Evolutionary conservation across 2,329 filamentous ascomycete genomes (phyloP).

Genomic region (Aureobasidium sp.): DNA sequence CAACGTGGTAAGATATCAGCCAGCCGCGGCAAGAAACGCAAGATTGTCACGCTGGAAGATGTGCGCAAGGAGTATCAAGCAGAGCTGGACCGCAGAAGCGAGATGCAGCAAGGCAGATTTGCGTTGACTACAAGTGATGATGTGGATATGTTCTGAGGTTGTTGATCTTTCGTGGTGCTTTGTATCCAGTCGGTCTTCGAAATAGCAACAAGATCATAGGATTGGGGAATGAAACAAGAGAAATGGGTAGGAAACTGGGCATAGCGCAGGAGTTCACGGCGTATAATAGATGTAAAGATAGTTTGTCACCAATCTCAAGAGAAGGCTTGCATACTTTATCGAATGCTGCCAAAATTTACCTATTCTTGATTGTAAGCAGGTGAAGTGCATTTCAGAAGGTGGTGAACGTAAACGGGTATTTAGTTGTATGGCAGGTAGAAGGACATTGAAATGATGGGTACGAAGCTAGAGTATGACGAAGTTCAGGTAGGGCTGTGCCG

Average conservation of each 20-base stretch:
- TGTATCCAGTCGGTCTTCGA: not conserved
- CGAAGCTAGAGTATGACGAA: not conserved
- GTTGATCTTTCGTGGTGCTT: not conserved
- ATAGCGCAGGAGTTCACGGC: conserved; percentile 14
- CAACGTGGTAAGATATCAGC: conserved; percentile 6
- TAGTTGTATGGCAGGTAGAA: not conserved
- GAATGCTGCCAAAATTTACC: no score
- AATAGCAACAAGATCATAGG: not conserved
- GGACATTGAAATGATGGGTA: not conserved
- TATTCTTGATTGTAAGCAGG: not conserved
- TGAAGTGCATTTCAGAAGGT: not conserved
- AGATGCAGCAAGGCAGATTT: conserved; percentile 85
- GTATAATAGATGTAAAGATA: conserved; percentile 6
- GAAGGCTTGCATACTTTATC: not conserved
- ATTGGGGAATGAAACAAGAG: not conserved
- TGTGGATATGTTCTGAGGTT: conserved; percentile 14
- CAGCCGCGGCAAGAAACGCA: conserved; percentile 48
- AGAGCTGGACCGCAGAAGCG: conserved; percentile 80
- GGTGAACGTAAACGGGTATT: not conserved
- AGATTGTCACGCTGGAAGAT: conserved; percentile 78
- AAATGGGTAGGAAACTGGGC: conserved; percentile 5
- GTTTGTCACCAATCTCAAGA: not conserved
- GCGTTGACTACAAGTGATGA: conserved; percentile 53
- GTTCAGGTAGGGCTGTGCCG: not conserved
- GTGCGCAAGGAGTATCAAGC: conserved; percentile 82